A percentile compares a stretch with the other conserved stretches of the same genome.
Conservation (phyloP, 129 eudicot species). For the Smallanthus sonchifolius region DNA sequence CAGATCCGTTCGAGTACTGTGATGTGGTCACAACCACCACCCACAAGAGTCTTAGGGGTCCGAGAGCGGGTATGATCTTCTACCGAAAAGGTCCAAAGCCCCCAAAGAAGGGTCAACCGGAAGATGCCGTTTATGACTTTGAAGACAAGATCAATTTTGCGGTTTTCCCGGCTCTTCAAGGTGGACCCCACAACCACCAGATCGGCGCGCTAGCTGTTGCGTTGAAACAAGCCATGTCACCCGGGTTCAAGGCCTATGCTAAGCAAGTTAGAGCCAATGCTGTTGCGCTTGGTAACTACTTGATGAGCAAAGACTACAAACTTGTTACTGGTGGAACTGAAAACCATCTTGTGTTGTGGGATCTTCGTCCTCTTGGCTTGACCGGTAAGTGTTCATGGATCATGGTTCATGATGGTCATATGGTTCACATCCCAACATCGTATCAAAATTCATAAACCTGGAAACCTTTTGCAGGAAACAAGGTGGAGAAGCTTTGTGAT, state of each 20-base stretch:
- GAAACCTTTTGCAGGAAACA: conserved; percentile 50
- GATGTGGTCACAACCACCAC: conserved; percentile 97
- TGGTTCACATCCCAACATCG: not conserved
- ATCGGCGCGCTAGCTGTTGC: conserved; percentile 97
- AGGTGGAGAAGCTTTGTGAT: conserved; percentile 91
- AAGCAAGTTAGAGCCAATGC: conserved; percentile 96
- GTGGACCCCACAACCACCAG: conserved; percentile 99
- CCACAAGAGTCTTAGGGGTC: conserved; percentile 99
- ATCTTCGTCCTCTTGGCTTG: conserved; percentile 98
- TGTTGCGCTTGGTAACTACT: conserved; percentile 80
- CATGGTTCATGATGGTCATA: not conserved
- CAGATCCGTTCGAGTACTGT: conserved; percentile 93
- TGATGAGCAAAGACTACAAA: conserved; percentile 80
- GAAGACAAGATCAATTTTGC: conserved; percentile 97
- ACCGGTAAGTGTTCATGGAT: conserved; percentile 48
- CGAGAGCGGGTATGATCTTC: conserved; percentile 98
- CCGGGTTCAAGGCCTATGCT: conserved; percentile 92
- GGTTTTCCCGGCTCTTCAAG: conserved; percentile 98
- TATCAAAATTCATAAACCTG: not conserved
- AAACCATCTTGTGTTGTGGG: conserved; percentile 98
- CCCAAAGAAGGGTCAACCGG: conserved; percentile 94
- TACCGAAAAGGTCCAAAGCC: conserved; percentile 96
- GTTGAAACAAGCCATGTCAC: conserved; percentile 75
- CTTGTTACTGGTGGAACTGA: conserved; percentile 96
- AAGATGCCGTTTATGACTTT: conserved; percentile 85